phyloP scores from a whole-genome alignment of 495 filamentous ascomycete genomes.

The Glonium stellatum region DNA sequence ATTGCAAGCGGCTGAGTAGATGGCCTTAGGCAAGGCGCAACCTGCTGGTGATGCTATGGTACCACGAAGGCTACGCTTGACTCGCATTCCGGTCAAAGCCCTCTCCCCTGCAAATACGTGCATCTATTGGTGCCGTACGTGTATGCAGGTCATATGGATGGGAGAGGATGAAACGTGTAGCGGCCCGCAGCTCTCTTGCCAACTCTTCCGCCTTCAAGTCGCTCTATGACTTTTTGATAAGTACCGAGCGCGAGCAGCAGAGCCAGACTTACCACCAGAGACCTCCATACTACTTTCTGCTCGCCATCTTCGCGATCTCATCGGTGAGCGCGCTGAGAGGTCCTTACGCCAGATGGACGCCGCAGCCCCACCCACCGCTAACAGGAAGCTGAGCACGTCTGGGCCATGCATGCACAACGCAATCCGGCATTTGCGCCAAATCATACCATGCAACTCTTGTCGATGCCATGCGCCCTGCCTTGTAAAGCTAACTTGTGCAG shows the following conservation, averaged over 20 bases:
- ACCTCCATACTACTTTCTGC: background rate
- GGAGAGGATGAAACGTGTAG: no score
- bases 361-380: background rate
- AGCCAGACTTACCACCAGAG: background rate
- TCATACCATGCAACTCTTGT: background rate
- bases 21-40: background rate
- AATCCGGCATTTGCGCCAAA: background rate
- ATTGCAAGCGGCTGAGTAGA: background rate
- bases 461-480: background rate
- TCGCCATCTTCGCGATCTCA: background rate
- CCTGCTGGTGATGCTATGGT: background rate
- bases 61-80: no score
- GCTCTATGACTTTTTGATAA: background rate
- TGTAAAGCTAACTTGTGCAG: slow-evolving; percentile 1
- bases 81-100: no score
- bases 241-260: background rate
- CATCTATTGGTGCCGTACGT: no score
- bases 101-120: no score
- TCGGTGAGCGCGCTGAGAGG: background rate
- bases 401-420: background rate
- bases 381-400: background rate
- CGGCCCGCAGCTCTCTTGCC: no score
- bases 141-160: no score
- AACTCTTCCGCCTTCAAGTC: no score
- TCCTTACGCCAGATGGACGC: background rate